These are phyloP conservation scores for Mentha longifolia DNA, from an alignment of 257 asterid genomes.

Conservation along the genomic window DNA sequence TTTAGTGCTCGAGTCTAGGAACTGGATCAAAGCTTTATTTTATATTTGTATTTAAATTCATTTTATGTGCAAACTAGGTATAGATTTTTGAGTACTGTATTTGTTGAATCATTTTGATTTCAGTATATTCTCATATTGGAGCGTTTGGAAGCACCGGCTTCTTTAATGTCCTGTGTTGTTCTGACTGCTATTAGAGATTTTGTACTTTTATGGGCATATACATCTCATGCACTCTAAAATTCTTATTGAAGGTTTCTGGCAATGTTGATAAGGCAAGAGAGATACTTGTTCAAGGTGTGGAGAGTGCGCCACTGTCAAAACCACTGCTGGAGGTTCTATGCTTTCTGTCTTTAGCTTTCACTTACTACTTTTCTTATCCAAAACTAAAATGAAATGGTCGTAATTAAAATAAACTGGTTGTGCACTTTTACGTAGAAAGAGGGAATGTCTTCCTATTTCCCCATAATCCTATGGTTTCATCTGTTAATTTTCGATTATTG, in stretches of 20 bases:
- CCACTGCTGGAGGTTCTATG: conserved; percentile 84
- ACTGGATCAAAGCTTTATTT: background rate
- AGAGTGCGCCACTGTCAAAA: conserved; percentile 72
- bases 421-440: background rate
- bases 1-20: conserved; percentile 8
- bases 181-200: background rate
- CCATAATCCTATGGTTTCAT: conserved; percentile 21
- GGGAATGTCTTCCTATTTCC: background rate
- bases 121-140: background rate
- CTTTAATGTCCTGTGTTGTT: conserved; percentile 17
- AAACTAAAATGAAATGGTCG: background rate
- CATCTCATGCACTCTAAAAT: background rate
- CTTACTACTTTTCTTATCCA: background rate
- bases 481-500: conserved; percentile 33
- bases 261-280: conserved; percentile 60
- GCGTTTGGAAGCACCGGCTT: conserved; percentile 6
- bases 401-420: background rate
- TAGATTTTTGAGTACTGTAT: background rate
- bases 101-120: background rate
- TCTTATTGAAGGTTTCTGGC: conserved; percentile 63
- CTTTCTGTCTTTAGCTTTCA: conserved; percentile 18
- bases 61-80: background rate
- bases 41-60: background rate
- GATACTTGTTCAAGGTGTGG: conserved; percentile 69
- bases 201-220: background rate